These are phyloP conservation scores for Apiospora arundinis DNA, from an alignment of 2,329 filamentous ascomycete species.

Conservation along the genomic window DNA sequence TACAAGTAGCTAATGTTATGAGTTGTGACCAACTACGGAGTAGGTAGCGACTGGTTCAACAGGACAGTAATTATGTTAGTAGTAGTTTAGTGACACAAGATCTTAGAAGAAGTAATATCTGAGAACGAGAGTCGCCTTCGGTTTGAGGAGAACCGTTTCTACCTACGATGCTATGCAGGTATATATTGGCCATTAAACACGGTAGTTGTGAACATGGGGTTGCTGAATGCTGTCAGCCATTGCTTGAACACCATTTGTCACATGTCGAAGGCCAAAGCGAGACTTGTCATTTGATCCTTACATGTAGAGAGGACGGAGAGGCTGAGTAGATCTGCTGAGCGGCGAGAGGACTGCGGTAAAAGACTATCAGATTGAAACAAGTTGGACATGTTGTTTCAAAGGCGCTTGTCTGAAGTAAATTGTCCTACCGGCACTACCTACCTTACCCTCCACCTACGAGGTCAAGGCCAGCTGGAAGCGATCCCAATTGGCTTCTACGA, in stretches of 20 bases:
- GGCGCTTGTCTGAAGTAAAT: slow-evolving; percentile 3
- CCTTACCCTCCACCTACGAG: neutral
- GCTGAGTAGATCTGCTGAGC: neutral
- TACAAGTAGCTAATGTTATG: neutral
- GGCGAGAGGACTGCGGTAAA: neutral
- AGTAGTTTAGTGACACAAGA: neutral
- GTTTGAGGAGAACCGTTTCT: neutral
- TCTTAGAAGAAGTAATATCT: neutral
- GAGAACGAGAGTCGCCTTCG: neutral
- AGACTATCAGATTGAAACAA: neutral
- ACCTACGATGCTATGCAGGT: neutral
- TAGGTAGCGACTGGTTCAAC: neutral
- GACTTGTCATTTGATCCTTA: neutral
- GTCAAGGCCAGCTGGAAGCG: neutral
- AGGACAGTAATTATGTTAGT: neutral
- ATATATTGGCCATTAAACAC: neutral
- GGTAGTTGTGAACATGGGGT: neutral
- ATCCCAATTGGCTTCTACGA: neutral
- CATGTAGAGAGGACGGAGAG: neutral
- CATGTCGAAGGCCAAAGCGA: neutral
- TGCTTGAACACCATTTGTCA: neutral
- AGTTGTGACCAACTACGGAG: neutral
- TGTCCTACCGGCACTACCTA: neutral
- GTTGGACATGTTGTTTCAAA: neutral
- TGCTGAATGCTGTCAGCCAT: neutral